A percentile compares a stretch with the other conserved stretches of the same genome.
Evolutionary conservation across 345 rosid species (phyloP).

Genomic region (Eutrema japonicum): DNA sequence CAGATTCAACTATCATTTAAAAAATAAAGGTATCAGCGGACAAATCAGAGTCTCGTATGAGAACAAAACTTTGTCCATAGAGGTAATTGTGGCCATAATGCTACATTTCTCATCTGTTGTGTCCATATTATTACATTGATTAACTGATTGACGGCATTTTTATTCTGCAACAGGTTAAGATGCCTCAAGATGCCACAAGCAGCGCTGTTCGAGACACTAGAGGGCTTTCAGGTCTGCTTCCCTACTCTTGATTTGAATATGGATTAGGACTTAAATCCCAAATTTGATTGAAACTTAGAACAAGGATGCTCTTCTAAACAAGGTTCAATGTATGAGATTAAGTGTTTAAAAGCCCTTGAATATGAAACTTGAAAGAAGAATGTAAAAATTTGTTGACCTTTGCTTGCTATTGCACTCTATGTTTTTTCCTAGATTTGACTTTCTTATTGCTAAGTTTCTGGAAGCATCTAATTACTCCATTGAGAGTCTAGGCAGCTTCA

Average conservation of each 20-base stretch:
- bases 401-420: neutral
- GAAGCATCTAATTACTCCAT: neutral
- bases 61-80: constrained; percentile 34
- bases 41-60: constrained; percentile 25
- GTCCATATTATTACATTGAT: neutral
- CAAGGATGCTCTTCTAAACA: neutral
- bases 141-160: neutral
- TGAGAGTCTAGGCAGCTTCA: constrained; percentile 25
- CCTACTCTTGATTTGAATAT: neutral
- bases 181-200: constrained; percentile 93
- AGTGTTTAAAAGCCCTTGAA: neutral
- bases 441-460: constrained; percentile 5
- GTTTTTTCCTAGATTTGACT: constrained; percentile 1
- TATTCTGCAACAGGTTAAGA: constrained; percentile 65
- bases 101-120: neutral
- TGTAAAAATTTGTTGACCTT: neutral
- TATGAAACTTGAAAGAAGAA: neutral
- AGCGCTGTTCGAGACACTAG: constrained; percentile 73
- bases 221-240: constrained; percentile 83
- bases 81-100: constrained; percentile 23
- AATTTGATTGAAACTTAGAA: constrained; percentile 12
- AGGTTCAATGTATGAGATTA: neutral
- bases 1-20: constrained; percentile 20
- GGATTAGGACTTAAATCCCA: neutral
- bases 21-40: constrained; percentile 33